phyloP scores from a whole-genome alignment of 768 basidiomycete genomes.

The Xerocomellus chrysenteron region DNA sequence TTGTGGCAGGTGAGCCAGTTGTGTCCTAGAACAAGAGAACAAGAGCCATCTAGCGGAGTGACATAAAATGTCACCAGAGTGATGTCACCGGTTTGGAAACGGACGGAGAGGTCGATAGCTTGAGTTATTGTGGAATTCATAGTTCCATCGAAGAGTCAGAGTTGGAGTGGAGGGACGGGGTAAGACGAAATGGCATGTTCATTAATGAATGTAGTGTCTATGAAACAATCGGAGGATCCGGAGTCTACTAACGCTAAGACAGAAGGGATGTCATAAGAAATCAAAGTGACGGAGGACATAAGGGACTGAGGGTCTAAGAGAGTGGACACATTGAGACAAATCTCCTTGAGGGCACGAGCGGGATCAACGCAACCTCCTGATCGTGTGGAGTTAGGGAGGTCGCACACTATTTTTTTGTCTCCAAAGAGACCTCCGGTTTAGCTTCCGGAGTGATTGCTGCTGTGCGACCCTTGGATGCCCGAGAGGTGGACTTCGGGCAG shows the following conservation, averaged over 20 bases:
- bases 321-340: constrained; percentile 1
- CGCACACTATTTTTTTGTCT: constrained; percentile 5
- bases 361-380: not conserved
- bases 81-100: too few relatives aligned
- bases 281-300: not conserved
- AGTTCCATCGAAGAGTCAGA: too few relatives aligned
- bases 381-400: not conserved
- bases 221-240: not conserved
- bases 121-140: too few relatives aligned
- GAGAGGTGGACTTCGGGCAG: too few relatives aligned
- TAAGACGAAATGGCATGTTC: too few relatives aligned
- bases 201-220: not conserved
- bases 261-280: not conserved
- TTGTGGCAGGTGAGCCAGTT: too few relatives aligned
- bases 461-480: too few relatives aligned
- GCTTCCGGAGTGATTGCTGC: not conserved
- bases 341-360: not conserved
- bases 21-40: too few relatives aligned
- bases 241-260: not conserved
- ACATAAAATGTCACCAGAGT: too few relatives aligned
- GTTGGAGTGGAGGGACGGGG: too few relatives aligned
- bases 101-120: too few relatives aligned
- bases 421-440: not conserved
- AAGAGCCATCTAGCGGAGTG: too few relatives aligned
- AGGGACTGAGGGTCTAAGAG: not conserved